These are phyloP conservation scores for Lagenidium sp. DNA, from an alignment of 352 stramenopile genomes.

Conservation along the genomic window DNA sequence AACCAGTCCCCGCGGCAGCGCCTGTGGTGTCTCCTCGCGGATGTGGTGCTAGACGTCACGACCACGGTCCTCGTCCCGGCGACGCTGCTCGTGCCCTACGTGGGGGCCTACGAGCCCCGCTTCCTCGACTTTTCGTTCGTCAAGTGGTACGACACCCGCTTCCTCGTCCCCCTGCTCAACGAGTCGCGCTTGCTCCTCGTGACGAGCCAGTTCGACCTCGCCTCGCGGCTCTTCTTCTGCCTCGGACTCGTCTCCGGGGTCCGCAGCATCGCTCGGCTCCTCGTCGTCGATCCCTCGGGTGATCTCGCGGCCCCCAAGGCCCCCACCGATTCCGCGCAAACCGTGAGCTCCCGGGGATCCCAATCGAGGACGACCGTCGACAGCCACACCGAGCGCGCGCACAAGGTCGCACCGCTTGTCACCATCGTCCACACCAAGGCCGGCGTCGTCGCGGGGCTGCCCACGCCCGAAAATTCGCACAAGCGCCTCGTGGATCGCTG, in stretches of 20 bases:
- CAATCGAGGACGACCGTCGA: no score
- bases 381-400: no score
- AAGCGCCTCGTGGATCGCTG: not conserved
- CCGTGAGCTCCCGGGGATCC: no score
- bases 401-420: no score
- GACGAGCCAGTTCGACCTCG: not conserved
- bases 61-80: constrained; percentile 16
- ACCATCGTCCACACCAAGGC: not conserved
- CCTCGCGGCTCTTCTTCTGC: not conserved
- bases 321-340: no score
- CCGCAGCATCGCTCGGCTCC: no score
- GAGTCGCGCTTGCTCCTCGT: constrained; percentile 8
- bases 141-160: constrained; percentile 18
- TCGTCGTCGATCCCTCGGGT: no score
- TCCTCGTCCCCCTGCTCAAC: constrained; percentile 11
- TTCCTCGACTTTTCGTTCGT: not conserved
- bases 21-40: constrained; percentile 5
- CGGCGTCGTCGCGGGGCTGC: not conserved
- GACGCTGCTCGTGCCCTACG: constrained; percentile 8
- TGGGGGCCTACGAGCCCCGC: constrained; percentile 4
- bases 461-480: not conserved
- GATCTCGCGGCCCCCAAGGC: no score
- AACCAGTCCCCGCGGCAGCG: not conserved
- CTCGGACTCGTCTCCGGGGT: no score
- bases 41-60: constrained; percentile 15